These are phyloP conservation scores for Pseudozyma sp. DNA, from an alignment of 1,284 basidiomycete genomes.

Conservation along the genomic window DNA sequence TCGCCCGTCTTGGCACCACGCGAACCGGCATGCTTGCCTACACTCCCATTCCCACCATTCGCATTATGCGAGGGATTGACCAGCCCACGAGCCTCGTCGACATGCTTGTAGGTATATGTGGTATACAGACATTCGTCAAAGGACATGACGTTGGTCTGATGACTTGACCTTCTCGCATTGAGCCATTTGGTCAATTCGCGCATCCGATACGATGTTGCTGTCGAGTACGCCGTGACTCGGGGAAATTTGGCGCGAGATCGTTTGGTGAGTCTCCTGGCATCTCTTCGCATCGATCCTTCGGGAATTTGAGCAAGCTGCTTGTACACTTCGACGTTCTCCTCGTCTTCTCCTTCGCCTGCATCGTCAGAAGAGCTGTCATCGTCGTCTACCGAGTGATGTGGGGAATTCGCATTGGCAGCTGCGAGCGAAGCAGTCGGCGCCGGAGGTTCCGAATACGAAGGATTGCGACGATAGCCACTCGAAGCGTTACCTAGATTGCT, in stretches of 20 bases:
- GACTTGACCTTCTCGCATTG: slow-evolving; percentile 80
- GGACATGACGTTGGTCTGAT: slow-evolving; percentile 75
- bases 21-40: slow-evolving; percentile 7
- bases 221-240: slow-evolving; percentile 94
- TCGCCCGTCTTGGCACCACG: slow-evolving; percentile 55
- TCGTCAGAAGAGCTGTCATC: slow-evolving; percentile 49
- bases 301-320: slow-evolving; percentile 75
- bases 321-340: slow-evolving; percentile 55
- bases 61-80: slow-evolving; percentile 3
- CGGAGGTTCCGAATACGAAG: slow-evolving; percentile 25
- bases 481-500: slow-evolving; percentile 4
- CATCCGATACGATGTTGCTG: slow-evolving; percentile 91
- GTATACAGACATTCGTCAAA: slow-evolving; percentile 69
- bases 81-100: slow-evolving; percentile 61
- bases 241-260: slow-evolving; percentile 92
- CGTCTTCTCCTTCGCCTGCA: slow-evolving; percentile 53
- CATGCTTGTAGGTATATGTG: slow-evolving; percentile 66
- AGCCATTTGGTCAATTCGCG: slow-evolving; percentile 88
- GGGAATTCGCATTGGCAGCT: slow-evolving; percentile 13
- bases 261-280: slow-evolving; percentile 89
- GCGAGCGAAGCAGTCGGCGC: slow-evolving; percentile 8
- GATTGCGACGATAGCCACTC: slow-evolving; percentile 23
- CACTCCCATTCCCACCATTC: slow-evolving; percentile 13
- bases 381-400: slow-evolving; percentile 38
- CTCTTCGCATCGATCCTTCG: slow-evolving; percentile 89